phyloP scores from a whole-genome alignment of 2,329 filamentous ascomycete species.

The Dothistroma septosporum region DNA sequence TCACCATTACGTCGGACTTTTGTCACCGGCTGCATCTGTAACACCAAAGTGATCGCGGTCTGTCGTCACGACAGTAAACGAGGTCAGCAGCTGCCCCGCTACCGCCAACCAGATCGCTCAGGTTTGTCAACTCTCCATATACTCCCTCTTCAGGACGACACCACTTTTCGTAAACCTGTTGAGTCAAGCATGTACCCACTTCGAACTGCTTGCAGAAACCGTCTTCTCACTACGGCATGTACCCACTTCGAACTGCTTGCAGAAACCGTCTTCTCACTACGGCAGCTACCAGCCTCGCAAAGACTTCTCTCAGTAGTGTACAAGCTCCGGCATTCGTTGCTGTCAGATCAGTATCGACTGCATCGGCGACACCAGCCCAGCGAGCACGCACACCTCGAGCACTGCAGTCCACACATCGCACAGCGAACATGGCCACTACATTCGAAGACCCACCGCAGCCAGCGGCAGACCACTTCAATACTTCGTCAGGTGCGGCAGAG shows the following conservation, averaged over 20 bases:
- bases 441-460: conserved; percentile 14
- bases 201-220: not conserved
- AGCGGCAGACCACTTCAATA: conserved; percentile 34
- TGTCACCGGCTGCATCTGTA: not conserved
- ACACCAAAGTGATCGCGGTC: not conserved
- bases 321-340: not conserved
- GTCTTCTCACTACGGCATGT: not conserved
- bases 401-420: not conserved
- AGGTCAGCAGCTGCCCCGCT: not conserved
- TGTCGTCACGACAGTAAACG: not conserved
- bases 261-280: not conserved
- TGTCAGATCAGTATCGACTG: not conserved
- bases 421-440: conserved; percentile 16
- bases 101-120: not conserved
- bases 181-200: not conserved
- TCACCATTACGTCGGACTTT: not conserved
- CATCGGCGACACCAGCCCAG: not conserved
- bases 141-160: not conserved
- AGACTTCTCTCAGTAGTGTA: not conserved
- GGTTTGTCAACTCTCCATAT: not conserved
- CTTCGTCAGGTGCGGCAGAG: conserved; percentile 50
- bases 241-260: not conserved
- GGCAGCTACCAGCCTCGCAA: not conserved
- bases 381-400: not conserved
- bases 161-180: not conserved